Base-by-base conservation (phyloP, 2,329 filamentous ascomycete genomes). In the Fusarium sp. region DNA sequence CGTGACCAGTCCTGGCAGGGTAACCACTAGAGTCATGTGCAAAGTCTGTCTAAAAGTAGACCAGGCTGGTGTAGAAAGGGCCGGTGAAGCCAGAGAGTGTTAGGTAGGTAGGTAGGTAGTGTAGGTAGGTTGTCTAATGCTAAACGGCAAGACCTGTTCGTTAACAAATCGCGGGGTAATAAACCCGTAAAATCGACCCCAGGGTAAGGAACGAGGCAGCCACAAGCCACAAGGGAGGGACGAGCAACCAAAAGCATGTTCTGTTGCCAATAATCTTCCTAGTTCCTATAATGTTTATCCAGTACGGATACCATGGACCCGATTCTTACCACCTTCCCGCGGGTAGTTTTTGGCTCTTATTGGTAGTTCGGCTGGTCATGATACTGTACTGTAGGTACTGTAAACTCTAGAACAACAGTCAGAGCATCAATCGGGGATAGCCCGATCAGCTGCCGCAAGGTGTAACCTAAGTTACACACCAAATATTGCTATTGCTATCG, bases 111-210 rank as follows among this genome's bases (percentile, higher is more conserved):
- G n/a, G n/a, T n/a, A 7, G 7, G 23, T 23, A 27, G 25, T 27
- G 25, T 27, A 27, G 25, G 25, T 27, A 27, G 25, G 27, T 30
- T n/a, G n/a, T n/a, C n/a, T n/a, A n/a, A n/a, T n/a, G n/a, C n/a
- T n/a, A n/a, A 30, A 30, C 27, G 27, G 27, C 27, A 30, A 30
- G 10, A 30, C 27, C 10, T 30, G 17, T n/a, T 37, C n/a, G 17
- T 37, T 60, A 67, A 56, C 46, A 67, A 65, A 73, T 73, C 71
- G 68, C 57, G 69, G 71, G 71, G 67, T 68, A 23, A 23, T 68
- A 23, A 23, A 23, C 23, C 23, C 7, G 23, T 23, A 73, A 57
- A 43, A 54, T 20, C 22, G 6, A 47, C 41, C 40, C 23, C 52
- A 64, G 52, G 52, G 30, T 59, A 64, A 17, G 57, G 55, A 59